Base-by-base conservation (phyloP, 179 eudicot species). In the Silene vulgaris region DNA sequence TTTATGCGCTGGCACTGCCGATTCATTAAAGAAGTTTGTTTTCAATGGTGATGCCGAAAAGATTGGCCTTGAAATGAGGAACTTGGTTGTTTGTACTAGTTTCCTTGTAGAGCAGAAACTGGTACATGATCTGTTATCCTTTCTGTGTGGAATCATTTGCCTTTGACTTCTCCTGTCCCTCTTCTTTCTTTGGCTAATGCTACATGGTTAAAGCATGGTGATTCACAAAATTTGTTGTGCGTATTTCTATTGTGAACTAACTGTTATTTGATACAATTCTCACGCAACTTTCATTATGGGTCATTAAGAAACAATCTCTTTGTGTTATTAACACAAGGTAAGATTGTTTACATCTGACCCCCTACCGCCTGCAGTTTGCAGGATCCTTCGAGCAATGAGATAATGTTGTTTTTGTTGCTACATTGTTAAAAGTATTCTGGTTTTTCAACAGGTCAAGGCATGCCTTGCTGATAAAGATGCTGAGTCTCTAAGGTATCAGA, bases 401-500 rank as follows among this genome's bases (percentile, higher is more conserved):
- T 52, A 52, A 52, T 52, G 5, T 50, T 50, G 56, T 52, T 52
- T 14, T 52, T 52, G 59, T 52, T 52, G 59, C n/a, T 52, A 52
- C 59, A 52, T 50, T 52, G 59, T 52, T 52, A 14, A 13, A 52
- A 4, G 29, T 17, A 54, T 29, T 63, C 14, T 52, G 28, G 37
- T 11, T 69, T 28, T 17, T 65, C 71, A 64, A 73, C 71, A 96
- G 99, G 96, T 93, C 37, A 91, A 83, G 80, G 97, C 96, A 76
- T 96, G 98, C 90, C 82, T 93, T 79, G 98, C 93, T 76, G 89
- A 93, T 79, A 96, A 87, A 85, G 97, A 96, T 73, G 97, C 92
- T 62, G 98, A 93, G 80, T 89, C 99, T 77, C 88, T 96, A 81
- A 96, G 92, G 82, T 87, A 90, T 79, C 98, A 93, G 81, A 90